Evolutionary conservation across 768 basidiomycete genomes (phyloP).

Genomic region (Pisolithus tinctorius): DNA sequence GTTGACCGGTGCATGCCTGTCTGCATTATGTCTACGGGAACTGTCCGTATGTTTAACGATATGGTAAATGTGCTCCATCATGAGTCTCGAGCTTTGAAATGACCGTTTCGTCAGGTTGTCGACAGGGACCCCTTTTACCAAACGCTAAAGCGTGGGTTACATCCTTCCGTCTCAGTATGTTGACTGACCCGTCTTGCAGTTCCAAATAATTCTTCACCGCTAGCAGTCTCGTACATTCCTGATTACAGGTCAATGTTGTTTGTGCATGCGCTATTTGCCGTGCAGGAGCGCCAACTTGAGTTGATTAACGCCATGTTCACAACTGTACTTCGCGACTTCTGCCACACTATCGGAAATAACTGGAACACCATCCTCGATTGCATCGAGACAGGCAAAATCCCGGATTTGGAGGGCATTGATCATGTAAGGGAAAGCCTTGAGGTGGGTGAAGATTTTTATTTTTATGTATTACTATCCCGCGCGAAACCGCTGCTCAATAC

Average conservation of each 20-base stretch:
- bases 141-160: constrained; percentile 2
- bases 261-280: constrained; percentile 16
- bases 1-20: constrained; percentile 10
- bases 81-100: background rate
- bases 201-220: constrained; percentile 10
- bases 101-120: constrained; percentile 7
- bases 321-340: constrained; percentile 17
- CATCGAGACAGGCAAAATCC: constrained; percentile 11
- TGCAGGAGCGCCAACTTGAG: constrained; percentile 15
- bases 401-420: constrained; percentile 8
- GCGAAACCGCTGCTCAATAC: background rate
- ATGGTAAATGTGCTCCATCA: constrained; percentile 5
- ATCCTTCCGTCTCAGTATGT: too few relatives aligned
- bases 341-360: constrained; percentile 12
- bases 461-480: background rate
- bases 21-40: constrained; percentile 17
- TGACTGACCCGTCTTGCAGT: constrained; percentile 1
- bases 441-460: background rate
- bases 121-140: constrained; percentile 8
- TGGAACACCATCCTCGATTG: constrained; percentile 16
- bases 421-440: constrained; percentile 10
- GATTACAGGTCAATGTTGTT: constrained; percentile 18
- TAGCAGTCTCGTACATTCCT: constrained; percentile 13
- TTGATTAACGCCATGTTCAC: constrained; percentile 18
- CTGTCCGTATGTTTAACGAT: constrained; percentile 15